Conservation (phyloP, 1,284 basidiomycete genomes). For the Pyrrhoderma noxium region DNA sequence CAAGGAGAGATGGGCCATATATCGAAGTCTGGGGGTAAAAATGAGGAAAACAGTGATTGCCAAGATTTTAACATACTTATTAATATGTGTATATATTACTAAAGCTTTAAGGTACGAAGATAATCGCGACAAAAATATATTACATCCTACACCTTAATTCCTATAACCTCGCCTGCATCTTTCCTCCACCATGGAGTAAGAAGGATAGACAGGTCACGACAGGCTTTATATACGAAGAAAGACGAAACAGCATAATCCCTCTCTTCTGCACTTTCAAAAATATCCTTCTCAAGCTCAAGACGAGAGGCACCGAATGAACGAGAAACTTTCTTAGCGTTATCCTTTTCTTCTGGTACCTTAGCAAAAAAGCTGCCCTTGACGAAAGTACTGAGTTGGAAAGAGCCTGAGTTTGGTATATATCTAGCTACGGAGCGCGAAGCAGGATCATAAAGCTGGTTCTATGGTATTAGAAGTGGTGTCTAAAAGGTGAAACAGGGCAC, state of each 20-base stretch:
- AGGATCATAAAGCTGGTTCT: constrained; percentile 3
- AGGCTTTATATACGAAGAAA: constrained; percentile 9
- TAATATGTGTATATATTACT: no score
- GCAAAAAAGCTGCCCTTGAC: no score
- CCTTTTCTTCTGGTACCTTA: no score
- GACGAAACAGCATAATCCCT: constrained; percentile 5
- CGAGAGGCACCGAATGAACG: neutral
- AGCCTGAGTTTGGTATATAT: neutral
- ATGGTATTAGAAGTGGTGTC: neutral
- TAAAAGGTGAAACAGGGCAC: neutral
- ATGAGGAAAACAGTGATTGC: no score
- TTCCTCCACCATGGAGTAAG: constrained; percentile 7
- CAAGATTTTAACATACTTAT: no score
- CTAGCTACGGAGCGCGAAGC: neutral
- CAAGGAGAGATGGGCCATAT: no score
- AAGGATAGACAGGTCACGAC: constrained; percentile 2
- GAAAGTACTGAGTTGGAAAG: neutral
- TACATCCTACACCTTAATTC: constrained; percentile 1
- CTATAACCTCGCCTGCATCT: neutral
- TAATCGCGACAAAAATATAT: no score
- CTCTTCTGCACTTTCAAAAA: neutral
- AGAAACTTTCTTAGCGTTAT: neutral
- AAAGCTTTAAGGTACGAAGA: no score
- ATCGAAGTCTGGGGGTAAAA: no score
- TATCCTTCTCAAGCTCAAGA: constrained; percentile 1